These are phyloP conservation scores for Ceratocystis papillata DNA, from an alignment of 2,329 filamentous ascomycete genomes.

Conservation along the genomic window DNA sequence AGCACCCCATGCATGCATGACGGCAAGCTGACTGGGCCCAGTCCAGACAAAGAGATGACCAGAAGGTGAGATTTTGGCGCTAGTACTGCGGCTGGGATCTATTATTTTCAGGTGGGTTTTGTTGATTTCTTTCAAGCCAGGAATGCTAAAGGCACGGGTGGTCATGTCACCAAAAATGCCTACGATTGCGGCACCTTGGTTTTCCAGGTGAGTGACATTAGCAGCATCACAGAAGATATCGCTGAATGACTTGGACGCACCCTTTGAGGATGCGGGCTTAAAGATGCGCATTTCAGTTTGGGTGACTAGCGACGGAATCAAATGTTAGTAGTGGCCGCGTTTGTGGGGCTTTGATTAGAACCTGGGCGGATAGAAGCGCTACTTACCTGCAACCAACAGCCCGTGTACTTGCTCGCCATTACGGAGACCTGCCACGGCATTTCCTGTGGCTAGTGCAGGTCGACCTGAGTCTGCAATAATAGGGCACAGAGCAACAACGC, in stretches of 20 bases:
- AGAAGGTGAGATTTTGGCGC: constrained; percentile 60
- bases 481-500: constrained; percentile 64
- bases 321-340: neutral
- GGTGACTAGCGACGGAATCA: constrained; percentile 37
- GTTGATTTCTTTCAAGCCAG: constrained; percentile 73
- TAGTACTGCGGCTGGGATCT: constrained; percentile 60
- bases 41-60: constrained; percentile 83
- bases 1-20: constrained; percentile 76
- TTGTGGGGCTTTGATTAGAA: too few relatives aligned
- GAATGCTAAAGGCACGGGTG: constrained; percentile 74
- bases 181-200: constrained; percentile 62
- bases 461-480: constrained; percentile 69
- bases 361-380: too few relatives aligned
- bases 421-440: constrained; percentile 63
- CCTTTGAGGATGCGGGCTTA: constrained; percentile 72
- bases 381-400: constrained; percentile 61
- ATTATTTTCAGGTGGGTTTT: constrained; percentile 55
- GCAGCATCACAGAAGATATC: constrained; percentile 73
- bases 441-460: constrained; percentile 63
- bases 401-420: constrained; percentile 68
- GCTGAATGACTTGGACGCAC: constrained; percentile 85
- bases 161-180: constrained; percentile 75
- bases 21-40: constrained; percentile 71
- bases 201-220: constrained; percentile 60
- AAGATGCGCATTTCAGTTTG: constrained; percentile 76